Base-by-base conservation (phyloP, 1,139 yeast species). In the Kurtzmaniella natalensis region DNA sequence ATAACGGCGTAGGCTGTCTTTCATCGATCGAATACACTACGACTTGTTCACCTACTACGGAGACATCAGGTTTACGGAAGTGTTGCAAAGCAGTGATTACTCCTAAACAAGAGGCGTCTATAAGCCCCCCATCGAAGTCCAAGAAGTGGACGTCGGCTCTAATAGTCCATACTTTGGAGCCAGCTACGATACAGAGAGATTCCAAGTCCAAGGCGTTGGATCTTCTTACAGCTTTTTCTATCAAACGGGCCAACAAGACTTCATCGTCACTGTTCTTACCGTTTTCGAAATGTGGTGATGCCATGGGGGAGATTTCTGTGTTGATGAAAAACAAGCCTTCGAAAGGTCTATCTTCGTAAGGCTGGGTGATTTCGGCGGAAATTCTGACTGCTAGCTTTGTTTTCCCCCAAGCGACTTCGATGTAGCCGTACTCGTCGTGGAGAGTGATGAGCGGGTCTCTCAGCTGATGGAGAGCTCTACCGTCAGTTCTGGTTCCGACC, bases 161-260 rank as follows among this genome's bases (percentile, higher is more conserved):
- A 13, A 92, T 67, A 38, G 78, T 71, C 98, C 98, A 92, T 49
- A 94, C 89, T 46, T 86, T 81, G 39, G 79, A 75, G 1, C 97
- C 97, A 0, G 96, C 95, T 18, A 85, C 76, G 32, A 92, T 86
- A 62, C 97, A 89, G 35, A 92, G 63, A 39, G 87, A 78, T 53
- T 92, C 98, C 32, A 89, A 70, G 58, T 92, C 98, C 31, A 92
- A 65, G 0, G 97, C 95, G 43, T 84, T 84, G 1, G 96, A 84
- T 49, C 96, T 70, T 47, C 95, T 71, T 35, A 92, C 82, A 1
- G 96, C 89, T 54, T 89, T 92, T 52, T 92, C 98, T 34, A 92
- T 79, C 38, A 88, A 69, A 50, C 97, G 64, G 10, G 89, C 72
- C 22, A 88, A 78, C 42, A 87, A 59, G 20, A 83, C 70, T 52